Percentiles rank a stretch among this genome's conserved stretches.
Conservation (phyloP, 306 rosid genomes). For the Biancaea sappan region DNA sequence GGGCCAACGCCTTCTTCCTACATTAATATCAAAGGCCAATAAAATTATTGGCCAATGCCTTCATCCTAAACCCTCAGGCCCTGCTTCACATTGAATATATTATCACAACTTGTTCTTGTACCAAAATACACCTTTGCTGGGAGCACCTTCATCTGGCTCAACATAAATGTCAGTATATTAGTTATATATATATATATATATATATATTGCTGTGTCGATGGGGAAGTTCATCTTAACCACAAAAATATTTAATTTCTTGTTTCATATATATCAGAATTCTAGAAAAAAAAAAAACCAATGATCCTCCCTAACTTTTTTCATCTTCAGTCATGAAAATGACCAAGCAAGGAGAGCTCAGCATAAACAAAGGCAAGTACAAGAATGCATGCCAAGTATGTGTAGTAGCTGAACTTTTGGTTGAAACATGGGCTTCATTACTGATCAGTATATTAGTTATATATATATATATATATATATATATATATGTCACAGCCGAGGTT, state of each 20-base stretch:
- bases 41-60: slow-evolving; percentile 41
- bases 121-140: slow-evolving; percentile 80
- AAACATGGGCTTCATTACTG: not conserved
- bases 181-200: too few species aligned
- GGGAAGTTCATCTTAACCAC: not conserved
- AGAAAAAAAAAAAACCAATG: not conserved
- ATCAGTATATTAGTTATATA: too few species aligned
- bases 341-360: not conserved
- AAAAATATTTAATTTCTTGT: not conserved
- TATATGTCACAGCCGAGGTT: too few species aligned
- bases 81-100: too few species aligned
- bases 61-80: slow-evolving; percentile 1
- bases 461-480: too few species aligned
- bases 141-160: slow-evolving; percentile 64
- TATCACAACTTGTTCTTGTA: slow-evolving; percentile 67
- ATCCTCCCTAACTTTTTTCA: not conserved
- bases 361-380: not conserved
- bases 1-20: not conserved
- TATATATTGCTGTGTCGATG: not conserved
- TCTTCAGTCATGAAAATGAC: not conserved
- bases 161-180: too few species aligned
- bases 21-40: slow-evolving; percentile 22
- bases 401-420: too few species aligned
- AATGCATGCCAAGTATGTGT: not conserved
- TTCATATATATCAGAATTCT: not conserved